Base-by-base conservation (phyloP, 2,329 filamentous ascomycete species). In the Mycogone perniciosa region DNA sequence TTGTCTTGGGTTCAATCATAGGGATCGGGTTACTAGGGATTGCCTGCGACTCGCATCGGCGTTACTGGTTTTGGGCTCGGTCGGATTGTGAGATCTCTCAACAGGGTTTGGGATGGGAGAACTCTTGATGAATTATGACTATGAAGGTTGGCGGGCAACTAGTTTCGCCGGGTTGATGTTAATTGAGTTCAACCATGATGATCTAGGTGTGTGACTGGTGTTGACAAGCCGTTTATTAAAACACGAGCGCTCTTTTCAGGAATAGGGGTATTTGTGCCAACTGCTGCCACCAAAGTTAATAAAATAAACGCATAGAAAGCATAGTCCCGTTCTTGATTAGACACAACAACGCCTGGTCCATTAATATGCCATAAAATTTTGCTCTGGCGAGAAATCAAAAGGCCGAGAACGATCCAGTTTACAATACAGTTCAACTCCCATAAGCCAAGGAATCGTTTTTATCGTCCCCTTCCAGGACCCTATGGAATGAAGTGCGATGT, bases 401-500 rank as follows among this genome's bases (percentile, higher is more conserved):
- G 20, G 20, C 20, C 20, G 20, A 20, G 20, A 20, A 20, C 20
- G 3, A 2, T 20, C 20, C 20, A 20, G 20, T 20, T 20, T 20
- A 20, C 20, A 20, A 20, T 20, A 20, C 20, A 20, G 20, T 20
- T 55, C 57, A 67, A 27, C 49, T 61, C 44, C 68, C 71, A 48
- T 76, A 75, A 9, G 66, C 67, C 1, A 74, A 77, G n/a, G 67
- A 59, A 42, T 81, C 77, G 39, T 76, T 67, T 58, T 76, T 79
- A 54, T 80, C 77, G 44, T 81, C 76, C 9, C 74, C 71, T 54
- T 81, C 77, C 8, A 81, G 68, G 10, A 81, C 72, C 3, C 77
- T 81, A 47, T 10, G 9, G 29, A 10, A 30, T 31, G 41, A 33
- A 31, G 8, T 2, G 13, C 8, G 8, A 31, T 26, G 41, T 52